These are phyloP conservation scores for Rhizopogon rudus DNA, from an alignment of 768 basidiomycete genomes.

Conservation along the genomic window DNA sequence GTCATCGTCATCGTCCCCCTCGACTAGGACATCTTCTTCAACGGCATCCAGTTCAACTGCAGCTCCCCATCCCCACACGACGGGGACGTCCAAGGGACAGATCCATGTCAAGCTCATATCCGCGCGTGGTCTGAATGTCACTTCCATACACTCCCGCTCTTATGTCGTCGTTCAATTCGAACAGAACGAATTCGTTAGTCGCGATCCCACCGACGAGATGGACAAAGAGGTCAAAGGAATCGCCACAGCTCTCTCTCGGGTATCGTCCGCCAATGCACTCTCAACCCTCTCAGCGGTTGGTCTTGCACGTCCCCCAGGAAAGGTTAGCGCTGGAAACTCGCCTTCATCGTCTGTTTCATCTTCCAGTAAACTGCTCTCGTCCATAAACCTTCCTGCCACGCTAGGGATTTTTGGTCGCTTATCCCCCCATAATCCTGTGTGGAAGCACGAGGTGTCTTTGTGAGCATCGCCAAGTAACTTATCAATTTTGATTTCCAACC, in stretches of 20 bases:
- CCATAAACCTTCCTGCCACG: constrained; percentile 17
- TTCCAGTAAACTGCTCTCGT: constrained; percentile 33
- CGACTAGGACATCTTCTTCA: constrained; percentile 29
- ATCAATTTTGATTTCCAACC: constrained; percentile 14
- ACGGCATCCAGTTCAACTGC: constrained; percentile 11
- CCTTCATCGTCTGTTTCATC: constrained; percentile 37
- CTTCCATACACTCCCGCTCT: constrained; percentile 59
- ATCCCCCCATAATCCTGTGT: constrained; percentile 86
- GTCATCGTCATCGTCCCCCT: constrained; percentile 38
- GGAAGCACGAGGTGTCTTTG: constrained; percentile 99
- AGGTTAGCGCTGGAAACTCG: constrained; percentile 37
- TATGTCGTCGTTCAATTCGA: constrained; percentile 99
- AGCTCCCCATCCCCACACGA: constrained; percentile 24
- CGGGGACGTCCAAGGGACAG: constrained; percentile 56
- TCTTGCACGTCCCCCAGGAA: constrained; percentile 39
- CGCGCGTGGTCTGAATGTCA: constrained; percentile 78
- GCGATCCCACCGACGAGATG: constrained; percentile 80
- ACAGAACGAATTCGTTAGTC: constrained; percentile 95
- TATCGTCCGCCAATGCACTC: constrained; percentile 59
- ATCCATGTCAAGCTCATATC: constrained; percentile 96
- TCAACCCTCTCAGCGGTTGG: constrained; percentile 63
- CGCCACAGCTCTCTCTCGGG: constrained; percentile 52
- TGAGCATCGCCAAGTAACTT: constrained; percentile 39
- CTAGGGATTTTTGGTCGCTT: constrained; percentile 58
- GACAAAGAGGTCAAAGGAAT: constrained; percentile 89